Conservation (phyloP, 2,329 filamentous ascomycete genomes). For the Sarocladiaceae sp. region DNA sequence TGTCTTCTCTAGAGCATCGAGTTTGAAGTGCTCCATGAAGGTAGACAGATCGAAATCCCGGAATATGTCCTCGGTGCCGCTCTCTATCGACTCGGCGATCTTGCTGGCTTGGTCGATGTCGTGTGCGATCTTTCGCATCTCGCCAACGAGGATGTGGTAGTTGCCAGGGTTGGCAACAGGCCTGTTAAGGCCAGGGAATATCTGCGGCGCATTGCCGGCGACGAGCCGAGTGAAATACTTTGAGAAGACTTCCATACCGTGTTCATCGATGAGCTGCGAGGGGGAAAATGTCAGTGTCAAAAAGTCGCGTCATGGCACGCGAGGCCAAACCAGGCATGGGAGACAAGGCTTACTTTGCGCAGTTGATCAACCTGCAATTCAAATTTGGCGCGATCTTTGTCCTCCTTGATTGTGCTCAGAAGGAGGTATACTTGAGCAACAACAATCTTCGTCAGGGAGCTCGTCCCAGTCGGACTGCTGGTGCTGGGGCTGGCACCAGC, state of each 20-base stretch:
- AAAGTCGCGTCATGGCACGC: conserved; percentile 7
- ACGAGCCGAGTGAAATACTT: conserved; percentile 94
- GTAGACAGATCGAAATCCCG: conserved; percentile 94
- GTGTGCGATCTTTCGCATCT: conserved; percentile 81
- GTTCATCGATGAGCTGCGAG: conserved; percentile 80
- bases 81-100: conserved; percentile 91
- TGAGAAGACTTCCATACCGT: conserved; percentile 98
- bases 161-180: conserved; percentile 72
- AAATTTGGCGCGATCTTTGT: conserved; percentile 87
- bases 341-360: conserved; percentile 63
- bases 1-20: conserved; percentile 84
- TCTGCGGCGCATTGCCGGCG: conserved; percentile 83
- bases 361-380: conserved; percentile 88
- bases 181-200: conserved; percentile 78
- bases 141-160: conserved; percentile 75
- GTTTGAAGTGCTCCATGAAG: conserved; percentile 93
- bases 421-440: conserved; percentile 94
- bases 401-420: conserved; percentile 90
- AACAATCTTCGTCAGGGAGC: conserved; percentile 83
- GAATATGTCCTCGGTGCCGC: conserved; percentile 86
- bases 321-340: conserved; percentile 10
- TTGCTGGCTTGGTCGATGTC: conserved; percentile 80
- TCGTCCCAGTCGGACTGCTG: conserved; percentile 58
- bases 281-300: conserved; percentile 16
- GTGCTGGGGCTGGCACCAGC: conserved; percentile 58